These are phyloP conservation scores for Hordeum marinum DNA, from an alignment of 176 grass and related monocot species.

Conservation along the genomic window DNA sequence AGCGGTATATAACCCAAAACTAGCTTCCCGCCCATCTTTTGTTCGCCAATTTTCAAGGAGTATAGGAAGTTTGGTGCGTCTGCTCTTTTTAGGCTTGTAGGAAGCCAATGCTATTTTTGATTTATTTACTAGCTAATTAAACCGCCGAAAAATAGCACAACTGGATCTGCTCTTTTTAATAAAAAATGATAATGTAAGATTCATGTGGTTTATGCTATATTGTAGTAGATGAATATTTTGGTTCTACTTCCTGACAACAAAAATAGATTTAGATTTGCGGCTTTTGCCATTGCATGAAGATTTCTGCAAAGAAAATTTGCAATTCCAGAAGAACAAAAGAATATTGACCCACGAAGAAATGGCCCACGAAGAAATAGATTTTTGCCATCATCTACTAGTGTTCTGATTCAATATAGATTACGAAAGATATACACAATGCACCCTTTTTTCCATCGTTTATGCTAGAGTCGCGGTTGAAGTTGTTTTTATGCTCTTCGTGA, in stretches of 20 bases:
- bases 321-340: too few relatives aligned
- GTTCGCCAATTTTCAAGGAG: background rate
- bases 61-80: background rate
- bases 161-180: background rate
- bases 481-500: background rate
- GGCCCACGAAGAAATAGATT: too few relatives aligned
- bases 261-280: background rate
- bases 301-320: too few relatives aligned
- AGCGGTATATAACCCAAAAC: conserved; percentile 49
- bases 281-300: background rate
- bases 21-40: background rate
- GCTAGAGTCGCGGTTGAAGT: background rate
- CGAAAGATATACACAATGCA: background rate
- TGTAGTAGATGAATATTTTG: background rate
- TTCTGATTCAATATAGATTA: background rate
- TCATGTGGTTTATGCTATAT: background rate
- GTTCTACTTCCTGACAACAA: background rate
- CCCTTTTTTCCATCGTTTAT: background rate
- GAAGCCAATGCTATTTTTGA: background rate
- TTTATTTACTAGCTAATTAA: background rate
- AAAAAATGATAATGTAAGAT: background rate
- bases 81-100: background rate
- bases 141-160: background rate
- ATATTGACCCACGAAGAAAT: too few relatives aligned
- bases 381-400: background rate